Evolutionary conservation across 2,329 filamentous ascomycete genomes (phyloP), one percentile per base, ranked within the genome.

Genomic region (Fusarium mangiferae): DNA sequence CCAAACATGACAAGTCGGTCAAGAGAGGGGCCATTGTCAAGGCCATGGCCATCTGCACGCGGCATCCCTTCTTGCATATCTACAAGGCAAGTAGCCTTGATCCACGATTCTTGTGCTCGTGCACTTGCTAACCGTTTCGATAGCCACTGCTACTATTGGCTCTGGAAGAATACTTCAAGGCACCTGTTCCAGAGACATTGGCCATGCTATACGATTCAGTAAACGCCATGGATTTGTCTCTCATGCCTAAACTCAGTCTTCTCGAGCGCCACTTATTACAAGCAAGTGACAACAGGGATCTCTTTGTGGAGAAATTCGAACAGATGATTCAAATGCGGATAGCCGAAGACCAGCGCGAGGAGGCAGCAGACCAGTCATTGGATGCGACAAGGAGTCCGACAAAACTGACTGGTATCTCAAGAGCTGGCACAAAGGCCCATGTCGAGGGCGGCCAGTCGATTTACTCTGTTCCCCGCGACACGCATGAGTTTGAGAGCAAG

Each of bases 241-340:
- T 98, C 20, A 94, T 99, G 90, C 96, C 96, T 2, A 92, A 89
- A 74, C 86, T 99, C 59, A 97, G 93, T 68, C 85, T 92, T 41
- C 89, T 98, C 13, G 96, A 99, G 83, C 90, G 93, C 57, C 91
- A 94, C 76, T 91, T 99, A 61, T 83, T 99, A 33, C 94, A 98
- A 81, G 91, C 94, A 14, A 97, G 93, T 80, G 95, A 98, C 77
- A 95, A 95, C 77, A 97, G 97, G 81, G 96, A 99, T 80, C 90
- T 99, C 77, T 99, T 99, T 80, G 90, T 98, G 38, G 96, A 99
- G 80, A 99, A 98, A 80, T 99, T 99, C 78, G 95, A 98, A 82
- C 91, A 93, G 72, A 97, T 98, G 91, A 93, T 98, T 63, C 90
- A 95, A 75, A 93, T 94, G 83, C 91, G 94, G 46, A 91, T 94